Evolutionary conservation across 441 rosid genomes (phyloP).

Genomic region (Corymbia calophylla): DNA sequence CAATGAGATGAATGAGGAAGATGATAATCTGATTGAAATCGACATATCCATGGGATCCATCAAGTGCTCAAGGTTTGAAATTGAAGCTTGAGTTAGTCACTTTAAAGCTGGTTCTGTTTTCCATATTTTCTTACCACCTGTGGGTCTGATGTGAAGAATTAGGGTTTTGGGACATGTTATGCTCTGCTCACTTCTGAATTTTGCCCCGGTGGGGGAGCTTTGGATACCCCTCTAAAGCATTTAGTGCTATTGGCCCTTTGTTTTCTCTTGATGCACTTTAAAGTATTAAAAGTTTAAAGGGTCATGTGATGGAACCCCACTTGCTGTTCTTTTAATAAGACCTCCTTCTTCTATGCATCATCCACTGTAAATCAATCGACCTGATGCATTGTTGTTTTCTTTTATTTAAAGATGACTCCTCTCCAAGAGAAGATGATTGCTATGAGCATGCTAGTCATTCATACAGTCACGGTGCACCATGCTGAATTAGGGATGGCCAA

Average conservation of each 20-base stretch:
- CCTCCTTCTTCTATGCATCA: background rate
- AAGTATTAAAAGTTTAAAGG: background rate
- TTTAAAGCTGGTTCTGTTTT: background rate
- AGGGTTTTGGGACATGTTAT: background rate
- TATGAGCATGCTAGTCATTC: background rate
- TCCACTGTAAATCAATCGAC: background rate
- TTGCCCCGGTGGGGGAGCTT: background rate
- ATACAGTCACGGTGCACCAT: background rate
- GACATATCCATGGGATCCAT: slow-evolving; percentile 1
- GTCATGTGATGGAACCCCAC: background rate
- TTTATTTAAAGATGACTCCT: background rate
- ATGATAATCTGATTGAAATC: background rate
- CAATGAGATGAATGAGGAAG: background rate
- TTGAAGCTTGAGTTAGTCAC: background rate
- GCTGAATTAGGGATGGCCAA: background rate
- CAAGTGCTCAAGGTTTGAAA: background rate
- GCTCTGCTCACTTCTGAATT: background rate
- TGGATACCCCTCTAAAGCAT: background rate
- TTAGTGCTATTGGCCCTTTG: background rate
- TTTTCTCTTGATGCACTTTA: background rate
- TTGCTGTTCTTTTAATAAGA: background rate
- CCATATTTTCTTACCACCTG: background rate
- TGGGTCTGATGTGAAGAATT: background rate
- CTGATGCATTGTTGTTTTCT: background rate
- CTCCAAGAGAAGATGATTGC: background rate